Percentiles rank a stretch among this genome's conserved stretches.
Evolutionary conservation across 1,284 basidiomycete species (phyloP).

Genomic region (Coniferiporia sulphurascens): DNA sequence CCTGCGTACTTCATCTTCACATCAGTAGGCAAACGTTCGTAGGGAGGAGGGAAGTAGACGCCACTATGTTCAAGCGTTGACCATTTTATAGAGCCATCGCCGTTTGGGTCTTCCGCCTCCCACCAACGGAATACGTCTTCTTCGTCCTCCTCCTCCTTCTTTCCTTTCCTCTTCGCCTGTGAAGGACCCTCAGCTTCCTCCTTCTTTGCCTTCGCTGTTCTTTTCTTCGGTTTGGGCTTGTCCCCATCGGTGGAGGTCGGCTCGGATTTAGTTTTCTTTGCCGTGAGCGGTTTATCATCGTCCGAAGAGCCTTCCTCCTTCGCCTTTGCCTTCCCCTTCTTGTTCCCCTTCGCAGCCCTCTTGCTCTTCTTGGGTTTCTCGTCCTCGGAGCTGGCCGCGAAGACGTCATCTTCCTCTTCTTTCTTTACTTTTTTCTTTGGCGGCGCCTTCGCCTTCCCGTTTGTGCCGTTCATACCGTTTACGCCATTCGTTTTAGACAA

Average conservation of each 20-base stretch:
- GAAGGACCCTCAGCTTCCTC: constrained; percentile 33
- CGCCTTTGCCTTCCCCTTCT: constrained; percentile 28
- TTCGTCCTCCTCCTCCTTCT: constrained; percentile 49
- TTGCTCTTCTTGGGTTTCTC: constrained; percentile 39
- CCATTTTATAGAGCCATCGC: constrained; percentile 86
- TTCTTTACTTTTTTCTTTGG: constrained; percentile 67
- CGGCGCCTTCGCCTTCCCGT: constrained; percentile 26
- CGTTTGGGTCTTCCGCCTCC: constrained; percentile 62
- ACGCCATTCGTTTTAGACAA: constrained; percentile 34
- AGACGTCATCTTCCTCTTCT: constrained; percentile 40
- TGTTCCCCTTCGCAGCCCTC: constrained; percentile 21
- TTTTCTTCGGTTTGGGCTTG: constrained; percentile 29
- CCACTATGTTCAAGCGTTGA: constrained; percentile 89
- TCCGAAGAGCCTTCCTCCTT: constrained; percentile 32
- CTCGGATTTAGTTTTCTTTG: constrained; percentile 28
- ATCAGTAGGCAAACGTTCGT: constrained; percentile 77
- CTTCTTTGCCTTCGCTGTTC: constrained; percentile 29
- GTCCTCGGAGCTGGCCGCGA: constrained; percentile 37
- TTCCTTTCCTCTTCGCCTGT: constrained; percentile 36
- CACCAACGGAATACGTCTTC: constrained; percentile 83
- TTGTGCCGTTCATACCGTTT: constrained; percentile 28
- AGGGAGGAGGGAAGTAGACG: constrained; percentile 94
- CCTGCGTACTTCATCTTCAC: constrained; percentile 98
- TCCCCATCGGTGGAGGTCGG: constrained; percentile 5
- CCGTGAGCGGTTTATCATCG: constrained; percentile 26